Conservation (phyloP, 1,284 basidiomycete species). For the Cutaneotrichosporon arboriforme region DNA sequence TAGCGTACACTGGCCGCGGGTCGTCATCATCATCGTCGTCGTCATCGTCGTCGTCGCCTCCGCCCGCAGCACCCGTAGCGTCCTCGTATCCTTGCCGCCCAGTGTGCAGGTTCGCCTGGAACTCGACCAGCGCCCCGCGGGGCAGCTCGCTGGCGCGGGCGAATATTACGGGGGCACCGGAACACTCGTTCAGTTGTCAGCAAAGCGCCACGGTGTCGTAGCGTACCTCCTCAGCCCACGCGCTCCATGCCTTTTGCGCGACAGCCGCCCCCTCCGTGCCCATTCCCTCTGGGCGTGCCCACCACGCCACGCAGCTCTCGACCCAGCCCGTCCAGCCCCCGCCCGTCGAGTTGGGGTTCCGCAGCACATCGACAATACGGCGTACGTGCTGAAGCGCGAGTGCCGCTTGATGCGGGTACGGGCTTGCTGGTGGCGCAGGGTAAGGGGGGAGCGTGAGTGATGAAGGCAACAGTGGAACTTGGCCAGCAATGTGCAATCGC, state of each 20-base stretch:
- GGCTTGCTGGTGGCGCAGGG: conserved; percentile 17
- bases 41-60: conserved; percentile 12
- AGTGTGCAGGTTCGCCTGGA: conserved; percentile 49
- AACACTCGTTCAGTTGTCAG: conserved; percentile 28
- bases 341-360: conserved; percentile 52
- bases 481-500: conserved; percentile 81
- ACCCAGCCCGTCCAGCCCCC: conserved; percentile 60
- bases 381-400: conserved; percentile 75
- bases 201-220: background rate
- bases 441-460: conserved; percentile 64
- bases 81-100: conserved; percentile 23
- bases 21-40: conserved; percentile 21
- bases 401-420: conserved; percentile 51
- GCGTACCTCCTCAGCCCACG: conserved; percentile 27
- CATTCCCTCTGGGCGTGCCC: conserved; percentile 39
- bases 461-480: conserved; percentile 82
- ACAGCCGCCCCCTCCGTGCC: conserved; percentile 45
- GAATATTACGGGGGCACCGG: conserved; percentile 57
- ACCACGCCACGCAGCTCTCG: conserved; percentile 65
- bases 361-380: conserved; percentile 60
- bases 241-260: conserved; percentile 51
- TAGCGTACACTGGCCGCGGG: conserved; percentile 1
- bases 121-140: conserved; percentile 59
- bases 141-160: conserved; percentile 67
- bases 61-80: background rate